A percentile compares a stretch with the other conserved stretches of the same genome.
These are phyloP conservation scores for Micromonas pusilla DNA, from an alignment of 139 green algal species.

Conservation along the genomic window DNA sequence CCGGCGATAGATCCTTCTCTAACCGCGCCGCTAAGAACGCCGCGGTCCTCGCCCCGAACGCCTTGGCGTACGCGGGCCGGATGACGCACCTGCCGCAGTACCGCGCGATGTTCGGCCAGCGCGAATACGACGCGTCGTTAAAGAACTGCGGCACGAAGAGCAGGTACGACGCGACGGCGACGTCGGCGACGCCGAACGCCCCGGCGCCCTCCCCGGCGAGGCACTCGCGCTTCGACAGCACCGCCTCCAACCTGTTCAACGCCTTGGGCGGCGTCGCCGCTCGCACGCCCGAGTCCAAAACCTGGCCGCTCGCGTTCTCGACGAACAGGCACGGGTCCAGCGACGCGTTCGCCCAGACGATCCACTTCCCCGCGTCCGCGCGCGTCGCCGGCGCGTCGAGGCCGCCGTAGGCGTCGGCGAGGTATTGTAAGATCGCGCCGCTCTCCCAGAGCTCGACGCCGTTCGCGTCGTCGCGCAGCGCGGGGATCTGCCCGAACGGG, in stretches of 20 bases:
- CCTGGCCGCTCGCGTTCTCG: constrained; percentile 12
- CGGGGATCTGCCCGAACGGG: constrained; percentile 34
- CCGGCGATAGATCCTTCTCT: too few relatives aligned
- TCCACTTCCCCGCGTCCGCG: constrained; percentile 21
- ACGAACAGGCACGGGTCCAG: constrained; percentile 24
- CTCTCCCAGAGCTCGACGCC: constrained; percentile 29
- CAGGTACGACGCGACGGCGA: constrained; percentile 23
- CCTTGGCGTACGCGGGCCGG: constrained; percentile 26
- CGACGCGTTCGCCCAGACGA: constrained; percentile 34
- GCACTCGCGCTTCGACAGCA: constrained; percentile 15
- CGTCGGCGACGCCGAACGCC: constrained; percentile 28
- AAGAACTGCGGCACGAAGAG: constrained; percentile 36
- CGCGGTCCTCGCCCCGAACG: constrained; percentile 9
- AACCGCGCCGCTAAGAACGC: not conserved
- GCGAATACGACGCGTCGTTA: constrained; percentile 7
- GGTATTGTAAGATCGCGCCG: constrained; percentile 32
- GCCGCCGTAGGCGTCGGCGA: constrained; percentile 33
- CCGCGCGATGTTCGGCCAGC: constrained; percentile 17
- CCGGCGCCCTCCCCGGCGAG: not conserved
- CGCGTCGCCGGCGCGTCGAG: constrained; percentile 23
- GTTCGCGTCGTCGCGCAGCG: constrained; percentile 20
- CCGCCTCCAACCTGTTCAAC: not conserved
- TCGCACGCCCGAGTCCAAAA: constrained; percentile 20
- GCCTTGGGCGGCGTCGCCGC: not conserved
- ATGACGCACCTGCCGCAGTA: constrained; percentile 17